These are phyloP conservation scores for Gomphus bonarii DNA, from an alignment of 1,284 basidiomycete species.

Conservation along the genomic window DNA sequence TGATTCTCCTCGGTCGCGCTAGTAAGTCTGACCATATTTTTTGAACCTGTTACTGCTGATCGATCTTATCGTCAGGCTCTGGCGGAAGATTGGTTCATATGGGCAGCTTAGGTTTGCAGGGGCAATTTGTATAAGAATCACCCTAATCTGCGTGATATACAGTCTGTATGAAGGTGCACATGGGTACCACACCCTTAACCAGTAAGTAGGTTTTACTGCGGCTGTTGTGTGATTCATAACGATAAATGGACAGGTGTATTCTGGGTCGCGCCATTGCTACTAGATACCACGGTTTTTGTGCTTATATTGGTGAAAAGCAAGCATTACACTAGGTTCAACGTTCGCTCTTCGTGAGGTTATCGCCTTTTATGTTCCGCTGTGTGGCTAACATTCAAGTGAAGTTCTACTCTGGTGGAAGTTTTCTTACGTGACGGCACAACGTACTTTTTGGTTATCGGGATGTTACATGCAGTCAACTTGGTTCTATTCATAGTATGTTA, in stretches of 20 bases:
- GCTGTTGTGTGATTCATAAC: not conserved
- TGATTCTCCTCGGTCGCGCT: not conserved
- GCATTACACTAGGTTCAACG: not conserved
- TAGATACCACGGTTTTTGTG: not conserved
- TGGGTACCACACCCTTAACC: not conserved
- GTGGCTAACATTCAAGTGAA: not conserved
- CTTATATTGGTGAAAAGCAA: not conserved
- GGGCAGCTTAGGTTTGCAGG: not conserved
- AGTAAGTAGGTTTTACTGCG: not conserved
- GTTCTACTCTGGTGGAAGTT: not conserved
- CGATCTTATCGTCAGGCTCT: not conserved
- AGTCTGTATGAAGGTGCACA: not conserved
- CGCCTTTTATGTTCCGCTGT: not conserved
- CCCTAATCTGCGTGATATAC: not conserved
- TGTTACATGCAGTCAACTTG: not conserved
- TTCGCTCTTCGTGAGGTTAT: not conserved
- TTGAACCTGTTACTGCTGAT: not conserved
- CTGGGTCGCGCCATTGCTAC: not conserved
- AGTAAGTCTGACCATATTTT: not conserved
- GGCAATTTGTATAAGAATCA: not conserved
- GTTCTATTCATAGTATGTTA: not conserved
- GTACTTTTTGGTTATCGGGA: not conserved
- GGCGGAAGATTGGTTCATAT: not conserved
- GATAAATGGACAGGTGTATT: not conserved
- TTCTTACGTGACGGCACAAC: not conserved